Percentiles rank a stretch among this genome's conserved stretches.
Evolutionary conservation across 352 stramenopile genomes (phyloP).

Genomic region (Plasmopara halstedii): DNA sequence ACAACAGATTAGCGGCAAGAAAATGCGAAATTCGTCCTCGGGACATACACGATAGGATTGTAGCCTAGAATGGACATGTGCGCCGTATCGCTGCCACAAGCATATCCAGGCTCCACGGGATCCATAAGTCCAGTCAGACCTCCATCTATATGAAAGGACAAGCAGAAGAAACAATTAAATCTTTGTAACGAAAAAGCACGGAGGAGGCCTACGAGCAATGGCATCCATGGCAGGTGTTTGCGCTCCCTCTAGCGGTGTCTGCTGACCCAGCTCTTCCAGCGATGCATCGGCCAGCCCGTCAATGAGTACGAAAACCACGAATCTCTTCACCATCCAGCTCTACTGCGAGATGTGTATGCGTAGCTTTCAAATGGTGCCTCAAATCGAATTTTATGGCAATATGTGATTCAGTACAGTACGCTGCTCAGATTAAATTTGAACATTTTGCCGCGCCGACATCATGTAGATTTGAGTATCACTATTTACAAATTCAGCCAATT

Average conservation of each 20-base stretch:
- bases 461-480: too few relatives aligned
- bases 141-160: conserved; percentile 38
- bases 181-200: not conserved
- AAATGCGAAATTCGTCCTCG: not conserved
- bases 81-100: conserved; percentile 80
- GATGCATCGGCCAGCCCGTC: conserved; percentile 77
- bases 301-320: conserved; percentile 83
- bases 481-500: too few relatives aligned
- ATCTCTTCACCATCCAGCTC: conserved; percentile 33
- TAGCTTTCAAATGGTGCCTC: too few relatives aligned
- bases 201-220: conserved; percentile 47
- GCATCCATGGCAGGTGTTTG: conserved; percentile 78
- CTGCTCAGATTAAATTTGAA: too few relatives aligned
- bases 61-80: conserved; percentile 89
- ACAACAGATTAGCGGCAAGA: conserved; percentile 2
- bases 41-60: conserved; percentile 63
- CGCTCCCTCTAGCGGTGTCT: conserved; percentile 61
- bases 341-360: too few relatives aligned
- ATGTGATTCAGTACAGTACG: too few relatives aligned
- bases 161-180: too few relatives aligned
- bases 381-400: too few relatives aligned
- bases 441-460: too few relatives aligned
- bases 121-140: conserved; percentile 82
- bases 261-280: conserved; percentile 39
- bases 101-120: conserved; percentile 74